These are phyloP conservation scores for Dillenia turbinata DNA, from an alignment of 164 flowering plant genomes.

Conservation along the genomic window DNA sequence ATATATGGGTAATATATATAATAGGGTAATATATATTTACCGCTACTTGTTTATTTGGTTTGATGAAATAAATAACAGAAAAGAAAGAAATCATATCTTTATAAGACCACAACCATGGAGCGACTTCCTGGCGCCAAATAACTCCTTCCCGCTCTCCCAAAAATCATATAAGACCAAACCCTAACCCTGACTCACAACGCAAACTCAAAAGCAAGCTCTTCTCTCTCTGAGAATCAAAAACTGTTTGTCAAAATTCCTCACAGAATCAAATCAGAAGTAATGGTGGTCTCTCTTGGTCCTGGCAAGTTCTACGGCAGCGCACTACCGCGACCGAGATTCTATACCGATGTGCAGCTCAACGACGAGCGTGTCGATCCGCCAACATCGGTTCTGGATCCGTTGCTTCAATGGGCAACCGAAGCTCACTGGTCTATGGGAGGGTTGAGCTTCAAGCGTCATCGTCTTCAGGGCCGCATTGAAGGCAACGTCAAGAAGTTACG, in stretches of 20 bases:
- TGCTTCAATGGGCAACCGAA: constrained; percentile 78
- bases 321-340: constrained; percentile 77
- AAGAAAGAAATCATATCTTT: no score
- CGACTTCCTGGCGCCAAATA: no score
- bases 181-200: no score
- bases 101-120: no score
- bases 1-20: no score
- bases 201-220: no score
- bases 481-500: constrained; percentile 60
- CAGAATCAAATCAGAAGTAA: constrained; percentile 6
- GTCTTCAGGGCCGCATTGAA: constrained; percentile 82
- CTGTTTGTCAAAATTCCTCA: constrained; percentile 5
- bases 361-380: constrained; percentile 72
- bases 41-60: no score
- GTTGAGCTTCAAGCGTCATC: constrained; percentile 57
- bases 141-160: no score
- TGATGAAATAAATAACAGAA: no score
- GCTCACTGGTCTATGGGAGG: constrained; percentile 99
- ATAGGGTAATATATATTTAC: no score
- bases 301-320: constrained; percentile 88
- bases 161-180: no score
- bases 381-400: constrained; percentile 47
- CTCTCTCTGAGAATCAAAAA: no score
- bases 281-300: constrained; percentile 67
- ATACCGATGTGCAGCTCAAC: constrained; percentile 57